Conservation (phyloP, 495 filamentous ascomycete genomes). For the Penicillium nucicola region DNA sequence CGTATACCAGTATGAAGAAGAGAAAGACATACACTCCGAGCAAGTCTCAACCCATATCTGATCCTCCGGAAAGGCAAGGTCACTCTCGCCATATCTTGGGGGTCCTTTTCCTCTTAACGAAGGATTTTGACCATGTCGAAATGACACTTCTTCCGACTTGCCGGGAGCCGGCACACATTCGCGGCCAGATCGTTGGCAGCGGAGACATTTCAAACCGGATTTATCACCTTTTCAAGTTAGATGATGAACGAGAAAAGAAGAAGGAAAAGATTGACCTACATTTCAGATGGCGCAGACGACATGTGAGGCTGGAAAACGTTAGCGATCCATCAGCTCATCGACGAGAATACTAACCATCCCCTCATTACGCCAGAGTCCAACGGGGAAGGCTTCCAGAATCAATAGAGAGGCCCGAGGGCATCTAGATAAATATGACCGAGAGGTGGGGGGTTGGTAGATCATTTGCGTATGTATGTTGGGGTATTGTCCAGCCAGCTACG, state of each 20-base stretch:
- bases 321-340: background rate
- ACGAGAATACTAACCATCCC: slow-evolving; percentile 45
- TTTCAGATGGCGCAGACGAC: slow-evolving; percentile 47
- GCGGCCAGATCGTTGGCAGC: slow-evolving; percentile 42
- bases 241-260: background rate
- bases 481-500: slow-evolving; percentile 7
- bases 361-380: slow-evolving; percentile 36
- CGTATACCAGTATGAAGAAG: background rate
- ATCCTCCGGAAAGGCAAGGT: slow-evolving; percentile 38
- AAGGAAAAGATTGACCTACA: slow-evolving; percentile 19
- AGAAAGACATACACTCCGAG: slow-evolving; percentile 26
- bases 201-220: slow-evolving; percentile 37
- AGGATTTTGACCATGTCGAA: slow-evolving; percentile 44
- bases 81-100: slow-evolving; percentile 43
- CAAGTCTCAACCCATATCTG: slow-evolving; percentile 36
- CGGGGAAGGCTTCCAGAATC: slow-evolving; percentile 24
- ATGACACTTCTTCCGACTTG: slow-evolving; percentile 41
- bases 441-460: slow-evolving; percentile 17
- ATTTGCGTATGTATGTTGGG: slow-evolving; percentile 14
- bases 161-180: slow-evolving; percentile 39
- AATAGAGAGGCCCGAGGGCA: slow-evolving; percentile 17
- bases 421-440: slow-evolving; percentile 15
- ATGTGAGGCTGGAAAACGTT: slow-evolving; percentile 34
- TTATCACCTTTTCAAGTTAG: slow-evolving; percentile 34
- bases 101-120: slow-evolving; percentile 38